Base-by-base conservation (phyloP, 495 filamentous ascomycete genomes). In the Neurospora sp. region DNA sequence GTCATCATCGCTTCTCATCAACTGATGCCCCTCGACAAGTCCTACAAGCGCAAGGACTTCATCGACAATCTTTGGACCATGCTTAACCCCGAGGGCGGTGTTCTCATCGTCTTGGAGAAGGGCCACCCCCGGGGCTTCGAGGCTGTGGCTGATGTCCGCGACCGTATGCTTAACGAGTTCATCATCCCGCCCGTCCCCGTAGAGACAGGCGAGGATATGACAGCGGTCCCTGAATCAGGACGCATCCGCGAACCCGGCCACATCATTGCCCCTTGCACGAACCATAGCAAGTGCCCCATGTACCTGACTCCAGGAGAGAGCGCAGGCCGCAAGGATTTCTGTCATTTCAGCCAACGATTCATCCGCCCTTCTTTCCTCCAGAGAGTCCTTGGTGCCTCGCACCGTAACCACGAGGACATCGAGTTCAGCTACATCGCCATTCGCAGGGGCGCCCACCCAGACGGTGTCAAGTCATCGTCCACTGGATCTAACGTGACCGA, bases 221-320 rank as follows among this genome's bases (percentile, higher is more conserved):
- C 79, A n/a, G 76, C 85, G 54, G 41, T 74, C 42, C 46, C 72
- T n/a, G 70, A 74, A 41, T 66, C 54, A 16, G 54, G 27, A 18
- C 80, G 82, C 18, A 76, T 76, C 35, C 84, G 82, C 14, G 93
- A 96, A 75, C 81, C 86, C 1, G 96, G 94, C 75, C 94, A 95
- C 90, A 98, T 99, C 76, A 87, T 99, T 74, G 96, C 96, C 1
- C 96, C 96, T 0, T 99, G 96, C 81, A 99, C 96, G 1, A 97
- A 94, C 82, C 96, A 98, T 80, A 83, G 80, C 2, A 88, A 87
- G 72, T 99, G 96, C 77, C 96, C 96, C 0, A 94, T 99, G 91
- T 98, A 96, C 78, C 84, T 87, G 41, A 83, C 84, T 0, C 86
- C 90, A 1, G 94, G 94, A 0, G 84, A 90, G 35, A 87, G 86